Evolutionary conservation across 768 basidiomycete genomes (phyloP).

Genomic region (Lentinula sp.): DNA sequence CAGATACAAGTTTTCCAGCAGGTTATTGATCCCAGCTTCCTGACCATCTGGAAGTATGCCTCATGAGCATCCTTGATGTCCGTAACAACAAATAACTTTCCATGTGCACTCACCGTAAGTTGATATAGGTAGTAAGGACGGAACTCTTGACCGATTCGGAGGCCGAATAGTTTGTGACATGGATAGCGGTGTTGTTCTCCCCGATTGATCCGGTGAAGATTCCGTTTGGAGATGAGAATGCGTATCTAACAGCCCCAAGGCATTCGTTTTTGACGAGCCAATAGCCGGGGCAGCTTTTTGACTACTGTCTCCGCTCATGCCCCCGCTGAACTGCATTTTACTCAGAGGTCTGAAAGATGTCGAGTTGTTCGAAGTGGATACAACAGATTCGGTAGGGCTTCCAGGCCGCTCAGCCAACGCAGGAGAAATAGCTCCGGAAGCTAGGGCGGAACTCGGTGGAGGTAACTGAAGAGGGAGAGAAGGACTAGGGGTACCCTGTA

Average conservation of each 20-base stretch:
- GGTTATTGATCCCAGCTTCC: slow-evolving; percentile 82
- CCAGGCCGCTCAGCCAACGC: slow-evolving; percentile 47
- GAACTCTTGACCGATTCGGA: slow-evolving; percentile 37
- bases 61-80: neutral
- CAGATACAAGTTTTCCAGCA: slow-evolving; percentile 85
- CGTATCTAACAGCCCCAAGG: slow-evolving; percentile 74
- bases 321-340: slow-evolving; percentile 60
- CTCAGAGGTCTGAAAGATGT: slow-evolving; percentile 51
- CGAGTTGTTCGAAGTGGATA: slow-evolving; percentile 61
- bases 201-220: slow-evolving; percentile 66
- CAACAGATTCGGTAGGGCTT: slow-evolving; percentile 80
- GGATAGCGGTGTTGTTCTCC: slow-evolving; percentile 71
- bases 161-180: slow-evolving; percentile 50
- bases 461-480: slow-evolving; percentile 30
- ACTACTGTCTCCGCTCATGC: slow-evolving; percentile 40
- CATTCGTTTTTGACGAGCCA: slow-evolving; percentile 80
- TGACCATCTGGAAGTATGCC: slow-evolving; percentile 58
- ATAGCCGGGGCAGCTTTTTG: slow-evolving; percentile 89
- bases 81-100: neutral
- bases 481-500: slow-evolving; percentile 37
- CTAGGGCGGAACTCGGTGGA: slow-evolving; percentile 19
- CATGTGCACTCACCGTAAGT: slow-evolving; percentile 54
- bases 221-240: slow-evolving; percentile 64
- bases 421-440: slow-evolving; percentile 22
- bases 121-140: slow-evolving; percentile 56